Evolutionary conservation across 495 filamentous ascomycete species (phyloP).

Genomic region (Hypoxylon fragiforme): DNA sequence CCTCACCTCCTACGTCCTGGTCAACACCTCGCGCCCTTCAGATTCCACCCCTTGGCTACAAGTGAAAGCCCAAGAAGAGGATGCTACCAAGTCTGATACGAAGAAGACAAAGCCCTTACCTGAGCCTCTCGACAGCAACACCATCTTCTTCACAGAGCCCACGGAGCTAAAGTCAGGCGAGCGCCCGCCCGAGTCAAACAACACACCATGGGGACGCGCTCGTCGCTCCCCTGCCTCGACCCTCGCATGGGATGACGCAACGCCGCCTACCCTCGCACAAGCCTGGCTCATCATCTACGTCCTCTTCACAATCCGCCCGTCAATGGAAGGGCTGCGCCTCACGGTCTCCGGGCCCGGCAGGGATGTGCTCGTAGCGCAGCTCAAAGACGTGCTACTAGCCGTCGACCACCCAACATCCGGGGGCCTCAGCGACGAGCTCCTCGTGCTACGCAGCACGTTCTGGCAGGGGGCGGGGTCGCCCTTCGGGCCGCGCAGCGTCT

Average conservation of each 20-base stretch:
- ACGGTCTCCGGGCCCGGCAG: slow-evolving; percentile 46
- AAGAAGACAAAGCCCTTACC: slow-evolving; percentile 27
- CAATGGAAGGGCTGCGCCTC: slow-evolving; percentile 58
- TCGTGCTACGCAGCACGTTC: slow-evolving; percentile 57
- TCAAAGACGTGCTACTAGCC: slow-evolving; percentile 57
- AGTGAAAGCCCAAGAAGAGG: slow-evolving; percentile 21
- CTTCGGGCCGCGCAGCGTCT: slow-evolving; percentile 63
- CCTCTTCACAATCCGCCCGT: slow-evolving; percentile 57
- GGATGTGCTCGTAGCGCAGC: slow-evolving; percentile 49
- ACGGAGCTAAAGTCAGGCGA: slow-evolving; percentile 50
- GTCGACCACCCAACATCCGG: slow-evolving; percentile 49
- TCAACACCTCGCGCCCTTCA: slow-evolving; percentile 35
- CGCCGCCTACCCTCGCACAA: slow-evolving; percentile 57
- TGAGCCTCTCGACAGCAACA: slow-evolving; percentile 41
- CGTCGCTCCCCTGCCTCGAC: slow-evolving; percentile 46
- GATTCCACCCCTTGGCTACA: slow-evolving; percentile 29
- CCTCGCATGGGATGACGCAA: slow-evolving; percentile 39
- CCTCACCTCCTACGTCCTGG: slow-evolving; percentile 46
- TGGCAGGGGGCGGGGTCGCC: slow-evolving; percentile 72
- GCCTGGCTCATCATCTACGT: slow-evolving; percentile 66
- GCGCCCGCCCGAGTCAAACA: slow-evolving; percentile 49
- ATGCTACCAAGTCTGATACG: neutral
- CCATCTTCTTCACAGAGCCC: slow-evolving; percentile 48
- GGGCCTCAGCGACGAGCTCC: slow-evolving; percentile 38
- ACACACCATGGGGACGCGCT: slow-evolving; percentile 52